These are phyloP conservation scores for Raffaelea ambrosiae DNA, from an alignment of 2,329 filamentous ascomycete genomes.

Conservation along the genomic window DNA sequence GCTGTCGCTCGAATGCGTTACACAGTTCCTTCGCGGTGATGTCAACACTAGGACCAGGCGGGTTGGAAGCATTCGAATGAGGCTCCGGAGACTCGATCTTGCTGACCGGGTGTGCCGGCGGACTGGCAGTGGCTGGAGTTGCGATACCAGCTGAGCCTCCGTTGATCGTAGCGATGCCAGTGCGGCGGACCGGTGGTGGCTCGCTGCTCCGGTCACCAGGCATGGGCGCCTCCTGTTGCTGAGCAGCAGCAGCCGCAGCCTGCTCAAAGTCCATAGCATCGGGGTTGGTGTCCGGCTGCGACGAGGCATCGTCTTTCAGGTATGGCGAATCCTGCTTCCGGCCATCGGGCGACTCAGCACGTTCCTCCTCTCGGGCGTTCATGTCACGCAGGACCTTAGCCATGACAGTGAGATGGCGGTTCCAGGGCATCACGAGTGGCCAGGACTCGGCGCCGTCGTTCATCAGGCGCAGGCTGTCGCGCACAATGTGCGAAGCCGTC, in stretches of 20 bases:
- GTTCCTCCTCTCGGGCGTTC: slow-evolving; percentile 25
- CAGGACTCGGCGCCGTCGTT: slow-evolving; percentile 50
- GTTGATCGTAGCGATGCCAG: slow-evolving; percentile 51
- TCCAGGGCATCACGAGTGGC: slow-evolving; percentile 52
- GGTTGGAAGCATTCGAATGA: slow-evolving; percentile 16
- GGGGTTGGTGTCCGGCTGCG: slow-evolving; percentile 45
- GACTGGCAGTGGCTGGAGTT: slow-evolving; percentile 39
- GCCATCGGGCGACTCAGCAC: slow-evolving; percentile 24
- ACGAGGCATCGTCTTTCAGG: slow-evolving; percentile 46
- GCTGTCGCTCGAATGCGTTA: slow-evolving; percentile 49
- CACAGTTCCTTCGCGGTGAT: slow-evolving; percentile 53
- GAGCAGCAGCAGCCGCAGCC: slow-evolving; percentile 23
- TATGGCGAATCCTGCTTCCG: slow-evolving; percentile 28
- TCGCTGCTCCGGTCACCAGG: slow-evolving; percentile 43
- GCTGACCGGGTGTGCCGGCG: slow-evolving; percentile 15
- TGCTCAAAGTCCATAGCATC: slow-evolving; percentile 53
- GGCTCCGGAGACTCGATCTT: slow-evolving; percentile 26
- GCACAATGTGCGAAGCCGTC: slow-evolving; percentile 47
- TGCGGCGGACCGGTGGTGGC: slow-evolving; percentile 40
- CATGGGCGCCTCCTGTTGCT: slow-evolving; percentile 26
- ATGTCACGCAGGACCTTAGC: slow-evolving; percentile 50
- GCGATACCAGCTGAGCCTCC: slow-evolving; percentile 42
- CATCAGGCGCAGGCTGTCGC: slow-evolving; percentile 51
- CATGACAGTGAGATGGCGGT: slow-evolving; percentile 53
- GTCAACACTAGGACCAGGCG: slow-evolving; percentile 26